phyloP scores from a whole-genome alignment of 2,329 filamentous ascomycete species.

The Acarospora socialis region DNA sequence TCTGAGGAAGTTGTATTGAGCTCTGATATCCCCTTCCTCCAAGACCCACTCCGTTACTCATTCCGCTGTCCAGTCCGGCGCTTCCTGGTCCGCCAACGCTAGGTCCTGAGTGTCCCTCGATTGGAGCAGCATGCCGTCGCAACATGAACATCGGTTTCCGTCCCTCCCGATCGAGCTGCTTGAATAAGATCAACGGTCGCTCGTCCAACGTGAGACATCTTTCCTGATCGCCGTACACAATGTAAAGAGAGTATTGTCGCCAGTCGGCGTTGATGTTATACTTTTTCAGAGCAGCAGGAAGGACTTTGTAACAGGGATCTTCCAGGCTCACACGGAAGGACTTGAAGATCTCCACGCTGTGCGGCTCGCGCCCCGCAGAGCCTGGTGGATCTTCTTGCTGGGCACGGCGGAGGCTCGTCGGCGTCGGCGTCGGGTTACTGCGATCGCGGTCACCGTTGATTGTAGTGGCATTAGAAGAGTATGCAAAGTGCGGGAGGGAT shows the following conservation, averaged over 20 bases:
- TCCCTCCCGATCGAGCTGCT: slow-evolving; percentile 91
- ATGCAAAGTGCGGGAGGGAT: slow-evolving; percentile 3
- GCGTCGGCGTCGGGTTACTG: slow-evolving; percentile 10
- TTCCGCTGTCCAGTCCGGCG: slow-evolving; percentile 8
- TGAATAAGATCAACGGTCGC: slow-evolving; percentile 89
- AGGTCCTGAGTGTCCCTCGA: slow-evolving; percentile 31
- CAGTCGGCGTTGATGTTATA: slow-evolving; percentile 98
- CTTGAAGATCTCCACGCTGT: slow-evolving; percentile 87
- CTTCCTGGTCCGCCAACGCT: slow-evolving; percentile 19
- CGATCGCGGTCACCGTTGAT: slow-evolving; percentile 10
- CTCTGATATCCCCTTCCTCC: slow-evolving; percentile 12
- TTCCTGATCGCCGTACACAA: slow-evolving; percentile 97
- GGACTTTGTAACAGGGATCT: slow-evolving; percentile 91
- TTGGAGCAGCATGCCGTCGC: slow-evolving; percentile 46
- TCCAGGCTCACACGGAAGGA: slow-evolving; percentile 97
- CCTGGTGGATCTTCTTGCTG: no score
- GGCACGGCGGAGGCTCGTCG: slow-evolving; percentile 22
- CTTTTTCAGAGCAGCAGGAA: slow-evolving; percentile 89
- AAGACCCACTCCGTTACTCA: slow-evolving; percentile 15
- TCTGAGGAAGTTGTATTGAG: slow-evolving; percentile 14
- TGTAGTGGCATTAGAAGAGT: slow-evolving; percentile 10
- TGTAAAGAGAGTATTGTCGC: slow-evolving; percentile 94
- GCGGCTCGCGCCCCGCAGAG: slow-evolving; percentile 22
- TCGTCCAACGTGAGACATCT: slow-evolving; percentile 83
- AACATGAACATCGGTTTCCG: slow-evolving; percentile 99